Conservation (phyloP, 2,329 filamentous ascomycete species). For the Talaromyces sp. region DNA sequence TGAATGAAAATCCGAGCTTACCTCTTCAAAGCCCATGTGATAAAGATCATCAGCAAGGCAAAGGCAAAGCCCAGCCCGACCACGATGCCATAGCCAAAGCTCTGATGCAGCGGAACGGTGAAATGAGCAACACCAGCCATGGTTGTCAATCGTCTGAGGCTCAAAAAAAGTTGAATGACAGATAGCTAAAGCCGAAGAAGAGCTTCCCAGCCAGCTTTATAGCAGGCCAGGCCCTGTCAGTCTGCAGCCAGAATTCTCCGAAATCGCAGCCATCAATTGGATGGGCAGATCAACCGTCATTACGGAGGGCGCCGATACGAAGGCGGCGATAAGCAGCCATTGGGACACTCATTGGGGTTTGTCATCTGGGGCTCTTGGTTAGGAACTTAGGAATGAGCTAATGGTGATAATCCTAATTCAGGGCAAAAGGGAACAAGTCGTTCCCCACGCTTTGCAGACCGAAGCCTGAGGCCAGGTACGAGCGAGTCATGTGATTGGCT, state of each 20-base stretch:
- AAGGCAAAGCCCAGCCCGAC: slow-evolving; percentile 70
- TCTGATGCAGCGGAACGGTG: slow-evolving; percentile 44
- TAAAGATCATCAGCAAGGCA: slow-evolving; percentile 68
- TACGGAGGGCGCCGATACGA: not conserved
- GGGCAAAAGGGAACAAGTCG: not conserved
- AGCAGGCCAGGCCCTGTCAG: not conserved
- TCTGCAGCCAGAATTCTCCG: slow-evolving; percentile 7
- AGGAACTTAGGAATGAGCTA: not conserved
- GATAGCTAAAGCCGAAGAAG: not conserved
- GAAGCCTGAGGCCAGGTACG: not conserved
- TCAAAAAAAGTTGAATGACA: not conserved
- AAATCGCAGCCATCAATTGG: slow-evolving; percentile 8
- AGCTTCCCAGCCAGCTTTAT: not conserved
- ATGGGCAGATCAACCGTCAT: not conserved
- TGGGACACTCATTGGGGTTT: slow-evolving; percentile 1
- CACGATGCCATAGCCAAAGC: slow-evolving; percentile 73
- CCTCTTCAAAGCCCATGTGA: slow-evolving; percentile 65
- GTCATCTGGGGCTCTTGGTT: slow-evolving; percentile 4
- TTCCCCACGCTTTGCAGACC: slow-evolving; percentile 8
- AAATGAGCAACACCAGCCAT: slow-evolving; percentile 17
- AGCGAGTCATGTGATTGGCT: not conserved
- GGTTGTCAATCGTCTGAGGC: not conserved
- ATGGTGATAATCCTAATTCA: not conserved
- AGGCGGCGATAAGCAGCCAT: not conserved
- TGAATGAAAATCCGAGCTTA: slow-evolving; percentile 22